Evolutionary conservation across 768 basidiomycete species (phyloP), one percentile per base, ranked within the genome.

Genomic region (Agaricus subrufescens): DNA sequence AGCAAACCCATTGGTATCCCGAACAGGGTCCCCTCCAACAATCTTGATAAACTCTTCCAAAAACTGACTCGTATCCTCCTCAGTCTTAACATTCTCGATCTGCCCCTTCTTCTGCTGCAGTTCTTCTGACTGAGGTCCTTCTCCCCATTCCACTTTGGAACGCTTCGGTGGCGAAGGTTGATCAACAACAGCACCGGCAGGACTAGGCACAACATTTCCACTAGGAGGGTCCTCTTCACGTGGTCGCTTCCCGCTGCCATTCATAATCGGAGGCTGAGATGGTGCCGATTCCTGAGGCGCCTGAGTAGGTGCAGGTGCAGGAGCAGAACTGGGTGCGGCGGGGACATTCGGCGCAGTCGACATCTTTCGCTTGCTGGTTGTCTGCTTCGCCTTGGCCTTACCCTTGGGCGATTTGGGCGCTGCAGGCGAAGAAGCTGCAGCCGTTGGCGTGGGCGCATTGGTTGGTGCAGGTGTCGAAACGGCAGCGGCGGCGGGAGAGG

Each of bases 141-240:
- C 79, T 46, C 87, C 86, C 83, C 84, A 89, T 52, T 91, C 87
- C 23, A 79, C 82, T 75, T 86, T 88, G 48, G 70, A 65, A 46
- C 86, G 82, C 71, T 91, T 91, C 12, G 89, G 85, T 5, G 87
- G 84, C 6, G 86, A 87, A 6, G 80, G 82, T 53, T 83, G 80
- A 60, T 74, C 76, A 3, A 67, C 68, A 12, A 69, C 68, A 50
- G 59, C 61, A 45, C 73, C 67, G 52, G 67, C 64, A 8, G 73
- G 64, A 54, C 65, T 69, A 3, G 70, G 62, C 30, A 48, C 55
- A 30, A 56, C 71, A 27, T 66, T 61, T 2, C 68, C 59, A 45
- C 64, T 70, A 10, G 48, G 50, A 23, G 72, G 66, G 14, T 86
- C 86, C 27, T 86, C 85, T 26, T 83, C 82, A 11, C 78, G 75